Base-by-base conservation (phyloP, 257 asterid species). In the Solanum pinnatisectum region DNA sequence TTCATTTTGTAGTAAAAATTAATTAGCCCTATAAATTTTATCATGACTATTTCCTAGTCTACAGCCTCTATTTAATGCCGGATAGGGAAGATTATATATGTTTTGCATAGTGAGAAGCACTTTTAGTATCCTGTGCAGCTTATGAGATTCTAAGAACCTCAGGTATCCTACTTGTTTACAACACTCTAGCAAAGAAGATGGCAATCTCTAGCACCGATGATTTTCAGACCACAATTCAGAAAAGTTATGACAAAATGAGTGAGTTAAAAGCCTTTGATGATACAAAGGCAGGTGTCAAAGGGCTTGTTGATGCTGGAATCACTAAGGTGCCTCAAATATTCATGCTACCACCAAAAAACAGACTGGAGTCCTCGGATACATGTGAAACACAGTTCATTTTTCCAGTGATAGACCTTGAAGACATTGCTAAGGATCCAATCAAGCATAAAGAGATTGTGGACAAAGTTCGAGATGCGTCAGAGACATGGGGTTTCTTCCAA, bases 281-380 rank as follows among this genome's bases (percentile, higher is more conserved):
- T 23, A 90, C 95, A 0, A 93, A 92, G 88, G 77, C 94, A 1
- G 97, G 97, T 30, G 96, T 93, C 9, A 95, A 94, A 90, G 98
- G 98, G 0, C 92, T 94, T 13, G 92, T 91, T 11, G 98, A 94
- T 60, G 89, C 90, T 32, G 95, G 94, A 44, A 56, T 92, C 5
- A 78, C 72, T 6, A 86, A 83, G 35, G 56, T 95, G 67, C 97
- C 96, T 37, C 90, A 35, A 42, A 93, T 95, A 1, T 94, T 95
- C 83, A 39, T 86, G 70, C 92, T 89, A 11, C 83, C 90, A 6
- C 91, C 89, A n/a, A 84, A n/a, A 72, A 46, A 32, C 10, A 22
- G 67, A 22, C 25, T 23, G 3, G 72, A 20, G 2, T 40, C 23
- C 25, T 49, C 59, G 3, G 6, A 27, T 5, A 20, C 15, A 7